Evolutionary conservation across 495 filamentous ascomycete species (phyloP), one percentile per base, ranked within the genome.

Genomic region (Neurospora sp.): DNA sequence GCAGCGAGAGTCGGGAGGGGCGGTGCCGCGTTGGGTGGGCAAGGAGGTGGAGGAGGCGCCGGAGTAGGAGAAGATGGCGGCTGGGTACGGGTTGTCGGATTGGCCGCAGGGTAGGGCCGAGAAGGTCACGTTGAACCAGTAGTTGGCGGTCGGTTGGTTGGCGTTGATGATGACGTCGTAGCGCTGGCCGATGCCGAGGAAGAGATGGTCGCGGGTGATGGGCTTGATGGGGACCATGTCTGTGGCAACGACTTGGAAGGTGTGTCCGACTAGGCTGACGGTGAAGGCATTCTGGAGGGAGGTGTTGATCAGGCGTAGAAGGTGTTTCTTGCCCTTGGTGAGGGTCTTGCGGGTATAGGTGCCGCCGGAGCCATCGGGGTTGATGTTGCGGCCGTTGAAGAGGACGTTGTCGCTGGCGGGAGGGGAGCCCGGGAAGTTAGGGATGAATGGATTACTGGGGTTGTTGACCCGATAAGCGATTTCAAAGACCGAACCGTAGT

Each of bases 121-220:
- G 41, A 75, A 76, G 7, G 78, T 77, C 7, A 76, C 77, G 69
- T 80, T 76, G 48, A 83, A 77, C 90, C 90, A 93, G 79, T 89
- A 92, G 74, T 86, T 84, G 37, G 73, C 80, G 41, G 76, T 71
- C 18, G 78, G 12, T 69, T 88, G 83, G 69, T 88, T 83, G 8
- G 90, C 90, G 48, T 84, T 84, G 41, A 92, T 84, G 72, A 92
- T 85, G 27, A 92, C 81, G 73, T 92, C 86, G 79, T 91, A 91
- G 31, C 91, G 84, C 78, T 93, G 89, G 11, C 88, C 90, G 74
- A 92, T 89, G 41, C 77, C 85, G 39, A 93, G 82, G 11, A 81
- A 79, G 7, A 91, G 61, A 9, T 81, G 78, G 10, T 79, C 71
- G 31, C 81, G 80, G 3, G 78, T 77, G 48, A 83, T 84, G 9